Evolutionary conservation across 306 rosid species (phyloP), one percentile per base, ranked within the genome.

Genomic region (Malus sieversii): DNA sequence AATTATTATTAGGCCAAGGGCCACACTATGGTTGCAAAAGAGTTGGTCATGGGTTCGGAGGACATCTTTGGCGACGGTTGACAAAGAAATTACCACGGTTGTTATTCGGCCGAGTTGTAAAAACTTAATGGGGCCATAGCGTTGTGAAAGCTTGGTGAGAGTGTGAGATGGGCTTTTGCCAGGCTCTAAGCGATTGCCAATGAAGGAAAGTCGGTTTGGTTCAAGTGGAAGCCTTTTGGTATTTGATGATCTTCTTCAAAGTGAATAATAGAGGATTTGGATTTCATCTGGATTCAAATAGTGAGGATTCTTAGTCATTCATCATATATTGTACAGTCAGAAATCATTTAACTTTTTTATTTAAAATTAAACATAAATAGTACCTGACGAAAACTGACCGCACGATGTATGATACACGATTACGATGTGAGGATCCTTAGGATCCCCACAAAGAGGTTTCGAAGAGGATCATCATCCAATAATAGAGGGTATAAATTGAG

Each of bases 121-220:
- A 12, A 61, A 35, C 82, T 85, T 80, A 3, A 85, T 32, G 2
- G 86, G 88, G 8, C 87, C 90, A 18, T 77, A 64, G 33, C 27
- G 33, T 38, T 68, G 46, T 42, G 91, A 77, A 6, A 84, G 82
- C 7, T 75, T 65, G n/a, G 84, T 16, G 1, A 87, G 19, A 3
- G 90, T 46, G 70, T 46, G 70, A 58, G 68, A 77, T 83, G 88
- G 14, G 90, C 86, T 25, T 73, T 80, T 60, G 1, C 85, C 94
- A 2, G 84, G 75, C 51, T 81, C 84, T 27, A 25, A 79, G 40
- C 87, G 85, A 80, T 89, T 89, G 5, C 92, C 94, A 0, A 89
- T 38, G 0, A 89, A 4, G 1, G 87, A 90, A 19, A 78, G 8
- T 1, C 81, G 89, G 0, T 2, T 15, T 2, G 92, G 97, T 3